Percentiles rank a stretch among this genome's conserved stretches.
Conservation (phyloP, 768 basidiomycete genomes). For the Pulveroboletus sp. region DNA sequence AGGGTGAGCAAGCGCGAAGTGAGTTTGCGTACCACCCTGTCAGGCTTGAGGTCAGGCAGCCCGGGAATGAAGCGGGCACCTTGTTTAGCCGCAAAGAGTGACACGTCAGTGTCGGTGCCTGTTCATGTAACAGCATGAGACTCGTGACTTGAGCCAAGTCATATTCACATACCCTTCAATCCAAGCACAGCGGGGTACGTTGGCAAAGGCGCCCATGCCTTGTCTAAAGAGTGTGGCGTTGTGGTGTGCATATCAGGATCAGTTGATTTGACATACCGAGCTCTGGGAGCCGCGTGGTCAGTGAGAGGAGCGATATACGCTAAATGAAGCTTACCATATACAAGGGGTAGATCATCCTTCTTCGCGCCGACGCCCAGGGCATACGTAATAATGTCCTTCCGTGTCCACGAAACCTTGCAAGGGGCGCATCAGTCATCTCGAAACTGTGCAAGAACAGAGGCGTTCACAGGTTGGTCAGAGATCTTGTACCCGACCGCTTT, state of each 20-base stretch:
- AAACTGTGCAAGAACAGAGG: background rate
- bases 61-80: slow-evolving; percentile 47
- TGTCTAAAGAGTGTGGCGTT: slow-evolving; percentile 37
- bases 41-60: slow-evolving; percentile 66
- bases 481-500: slow-evolving; percentile 60
- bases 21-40: slow-evolving; percentile 51
- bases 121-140: background rate
- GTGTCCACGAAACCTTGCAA: slow-evolving; percentile 78
- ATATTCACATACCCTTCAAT: slow-evolving; percentile 50
- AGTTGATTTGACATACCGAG: slow-evolving; percentile 38
- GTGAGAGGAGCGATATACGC: background rate
- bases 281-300: slow-evolving; percentile 31
- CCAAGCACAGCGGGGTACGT: slow-evolving; percentile 80
- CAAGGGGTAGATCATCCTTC: slow-evolving; percentile 59
- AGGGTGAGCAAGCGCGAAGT: background rate
- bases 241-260: background rate
- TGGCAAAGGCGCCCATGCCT: slow-evolving; percentile 70
- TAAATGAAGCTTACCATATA: slow-evolving; percentile 53
- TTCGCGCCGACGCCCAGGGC: slow-evolving; percentile 81
- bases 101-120: slow-evolving; percentile 62
- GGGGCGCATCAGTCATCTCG: background rate
- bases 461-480: slow-evolving; percentile 50
- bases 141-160: background rate
- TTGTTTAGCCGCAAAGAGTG: slow-evolving; percentile 54
- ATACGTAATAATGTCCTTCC: slow-evolving; percentile 76